Conservation (phyloP, 2,329 filamentous ascomycete genomes). For the Colletotrichum sp. region DNA sequence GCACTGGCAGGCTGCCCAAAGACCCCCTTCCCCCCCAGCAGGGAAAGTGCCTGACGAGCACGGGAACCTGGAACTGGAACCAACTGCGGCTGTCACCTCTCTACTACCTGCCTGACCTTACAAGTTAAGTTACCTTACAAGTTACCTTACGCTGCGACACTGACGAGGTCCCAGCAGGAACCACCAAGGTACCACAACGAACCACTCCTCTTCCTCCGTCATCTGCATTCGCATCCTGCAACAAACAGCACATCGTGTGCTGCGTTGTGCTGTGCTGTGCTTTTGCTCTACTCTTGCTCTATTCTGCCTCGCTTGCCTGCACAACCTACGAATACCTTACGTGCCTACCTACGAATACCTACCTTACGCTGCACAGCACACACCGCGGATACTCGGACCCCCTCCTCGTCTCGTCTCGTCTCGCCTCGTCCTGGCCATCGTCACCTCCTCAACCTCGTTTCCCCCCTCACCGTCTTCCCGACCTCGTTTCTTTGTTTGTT, state of each 20-base stretch:
- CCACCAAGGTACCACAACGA: not conserved
- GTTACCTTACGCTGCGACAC: not conserved
- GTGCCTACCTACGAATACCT: not conserved
- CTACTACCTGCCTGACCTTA: not conserved
- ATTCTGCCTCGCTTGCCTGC: not conserved
- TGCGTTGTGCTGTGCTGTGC: not conserved
- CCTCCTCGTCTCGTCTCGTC: not conserved
- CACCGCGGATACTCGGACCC: not conserved
- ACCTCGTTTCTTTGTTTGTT: slow-evolving; percentile 22
- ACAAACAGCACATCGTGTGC: not conserved
- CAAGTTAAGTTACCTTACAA: not conserved
- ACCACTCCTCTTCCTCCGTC: not conserved
- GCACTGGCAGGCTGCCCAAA: not conserved
- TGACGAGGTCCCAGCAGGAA: not conserved
- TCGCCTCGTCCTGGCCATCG: not conserved
- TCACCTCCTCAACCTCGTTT: not conserved
- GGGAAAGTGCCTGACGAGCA: slow-evolving; percentile 8
- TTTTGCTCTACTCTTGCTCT: not conserved
- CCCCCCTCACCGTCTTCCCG: not conserved
- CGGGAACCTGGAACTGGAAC: slow-evolving; percentile 12
- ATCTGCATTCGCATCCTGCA: not conserved
- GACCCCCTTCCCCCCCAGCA: not conserved
- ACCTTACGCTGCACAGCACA: not conserved
- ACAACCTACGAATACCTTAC: not conserved
- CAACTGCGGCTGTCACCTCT: not conserved